These are phyloP conservation scores for Podospora pseudoanserina DNA, from an alignment of 495 filamentous ascomycete genomes.

Conservation along the genomic window DNA sequence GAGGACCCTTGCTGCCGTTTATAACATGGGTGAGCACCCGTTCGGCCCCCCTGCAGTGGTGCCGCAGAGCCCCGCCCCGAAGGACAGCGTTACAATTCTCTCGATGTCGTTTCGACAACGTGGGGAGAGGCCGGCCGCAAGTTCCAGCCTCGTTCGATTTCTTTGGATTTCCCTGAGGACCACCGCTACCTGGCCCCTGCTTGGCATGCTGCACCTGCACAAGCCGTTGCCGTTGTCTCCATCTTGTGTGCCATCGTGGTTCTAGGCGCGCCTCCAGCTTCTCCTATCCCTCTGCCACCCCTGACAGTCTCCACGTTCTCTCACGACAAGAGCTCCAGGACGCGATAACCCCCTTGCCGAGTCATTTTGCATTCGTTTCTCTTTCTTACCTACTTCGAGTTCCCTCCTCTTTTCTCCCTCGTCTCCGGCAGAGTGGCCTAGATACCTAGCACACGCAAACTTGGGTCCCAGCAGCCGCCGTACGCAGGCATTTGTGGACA, in stretches of 20 bases:
- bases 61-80: slow-evolving; percentile 14
- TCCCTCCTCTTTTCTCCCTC: slow-evolving; percentile 12
- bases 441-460: slow-evolving; percentile 9
- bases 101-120: slow-evolving; percentile 15
- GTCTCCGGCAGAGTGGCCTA: slow-evolving; percentile 5
- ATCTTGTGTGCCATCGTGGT: neutral
- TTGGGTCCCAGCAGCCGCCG: slow-evolving; percentile 30
- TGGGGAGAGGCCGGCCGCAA: slow-evolving; percentile 6
- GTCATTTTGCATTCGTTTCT: slow-evolving; percentile 22
- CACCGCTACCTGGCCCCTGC: slow-evolving; percentile 9
- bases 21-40: neutral
- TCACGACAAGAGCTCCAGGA: neutral
- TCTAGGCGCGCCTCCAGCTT: slow-evolving; percentile 3
- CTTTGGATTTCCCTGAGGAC: neutral
- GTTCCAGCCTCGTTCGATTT: slow-evolving; percentile 13
- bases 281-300: slow-evolving; percentile 15
- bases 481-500: slow-evolving; percentile 49
- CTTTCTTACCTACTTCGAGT: slow-evolving; percentile 7
- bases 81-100: neutral
- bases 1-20: slow-evolving; percentile 12
- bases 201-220: slow-evolving; percentile 11
- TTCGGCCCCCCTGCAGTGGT: slow-evolving; percentile 12
- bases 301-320: slow-evolving; percentile 22
- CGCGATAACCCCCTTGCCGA: slow-evolving; percentile 14
- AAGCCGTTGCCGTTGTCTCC: slow-evolving; percentile 10